phyloP scores from a whole-genome alignment of 495 filamentous ascomycete genomes.

The Opeltia flavorubescens region DNA sequence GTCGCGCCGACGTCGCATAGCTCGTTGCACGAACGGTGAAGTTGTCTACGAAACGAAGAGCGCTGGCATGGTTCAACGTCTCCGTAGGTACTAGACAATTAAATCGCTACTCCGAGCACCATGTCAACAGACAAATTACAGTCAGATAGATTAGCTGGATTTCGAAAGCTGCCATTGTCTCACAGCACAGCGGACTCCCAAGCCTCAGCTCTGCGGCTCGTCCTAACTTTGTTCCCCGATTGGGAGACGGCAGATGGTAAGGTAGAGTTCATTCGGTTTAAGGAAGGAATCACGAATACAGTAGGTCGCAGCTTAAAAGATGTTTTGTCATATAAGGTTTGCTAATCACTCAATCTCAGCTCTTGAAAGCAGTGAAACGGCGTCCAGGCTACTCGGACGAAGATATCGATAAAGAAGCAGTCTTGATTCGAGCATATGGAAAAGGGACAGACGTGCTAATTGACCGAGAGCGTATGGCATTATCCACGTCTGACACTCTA shows the following conservation, averaged over 20 bases:
- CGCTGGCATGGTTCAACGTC: neutral
- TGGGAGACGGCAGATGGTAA: slow-evolving; percentile 63
- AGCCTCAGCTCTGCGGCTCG: slow-evolving; percentile 59
- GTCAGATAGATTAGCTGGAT: neutral
- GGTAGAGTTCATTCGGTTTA: slow-evolving; percentile 85
- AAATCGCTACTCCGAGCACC: neutral
- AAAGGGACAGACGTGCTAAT: slow-evolving; percentile 90
- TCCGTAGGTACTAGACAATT: neutral
- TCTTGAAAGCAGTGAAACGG: slow-evolving; percentile 78
- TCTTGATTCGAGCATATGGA: slow-evolving; percentile 88
- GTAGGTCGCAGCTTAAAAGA: slow-evolving; percentile 31
- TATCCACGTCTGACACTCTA: neutral
- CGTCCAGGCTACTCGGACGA: slow-evolving; percentile 60
- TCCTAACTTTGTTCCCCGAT: slow-evolving; percentile 66
- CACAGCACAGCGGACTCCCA: slow-evolving; percentile 66
- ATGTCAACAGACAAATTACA: neutral
- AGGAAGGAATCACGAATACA: slow-evolving; percentile 96
- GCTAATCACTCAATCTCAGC: slow-evolving; percentile 27
- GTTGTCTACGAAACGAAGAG: neutral
- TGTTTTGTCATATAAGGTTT: too few relatives aligned
- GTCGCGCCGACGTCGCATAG: neutral
- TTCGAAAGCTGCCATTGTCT: slow-evolving; percentile 52
- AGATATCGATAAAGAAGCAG: slow-evolving; percentile 70
- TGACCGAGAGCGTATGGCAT: slow-evolving; percentile 75
- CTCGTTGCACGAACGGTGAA: neutral